Evolutionary conservation across 2,329 filamentous ascomycete genomes (phyloP).

Genomic region (Diaporthe eres): DNA sequence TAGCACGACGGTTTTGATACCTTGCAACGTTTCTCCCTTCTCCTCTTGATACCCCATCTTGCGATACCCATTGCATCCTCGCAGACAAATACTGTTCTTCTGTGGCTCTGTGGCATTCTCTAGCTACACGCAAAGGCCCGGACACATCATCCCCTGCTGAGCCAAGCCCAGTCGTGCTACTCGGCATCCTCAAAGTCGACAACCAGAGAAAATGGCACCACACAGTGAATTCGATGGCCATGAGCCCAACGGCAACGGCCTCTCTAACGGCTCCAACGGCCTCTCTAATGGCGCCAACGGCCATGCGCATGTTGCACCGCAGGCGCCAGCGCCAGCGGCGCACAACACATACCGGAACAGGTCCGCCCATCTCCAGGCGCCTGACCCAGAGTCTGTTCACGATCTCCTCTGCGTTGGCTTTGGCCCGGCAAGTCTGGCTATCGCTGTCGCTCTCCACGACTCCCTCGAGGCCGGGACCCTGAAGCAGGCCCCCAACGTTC

Average conservation of each 20-base stretch:
- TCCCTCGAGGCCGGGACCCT: constrained; percentile 69
- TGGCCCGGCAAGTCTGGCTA: constrained; percentile 89
- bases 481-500: constrained; percentile 74
- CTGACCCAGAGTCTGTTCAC: constrained; percentile 74
- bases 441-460: constrained; percentile 92
- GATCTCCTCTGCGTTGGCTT: constrained; percentile 95
- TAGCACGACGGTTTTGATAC: constrained; percentile 5
- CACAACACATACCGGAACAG: constrained; percentile 49
- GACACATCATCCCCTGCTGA: background rate
- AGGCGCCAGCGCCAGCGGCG: constrained; percentile 32
- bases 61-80: constrained; percentile 1
- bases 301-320: constrained; percentile 21
- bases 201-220: constrained; percentile 38
- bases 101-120: constrained; percentile 1
- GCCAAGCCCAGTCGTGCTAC: constrained; percentile 10
- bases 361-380: constrained; percentile 52
- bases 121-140: background rate
- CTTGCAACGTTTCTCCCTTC: constrained; percentile 11
- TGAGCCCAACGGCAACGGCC: constrained; percentile 38
- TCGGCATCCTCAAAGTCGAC: background rate
- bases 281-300: constrained; percentile 34
- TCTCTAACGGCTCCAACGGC: constrained; percentile 36
- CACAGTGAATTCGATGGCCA: constrained; percentile 41
- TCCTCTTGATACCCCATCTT: constrained; percentile 17
- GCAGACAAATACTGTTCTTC: background rate